Percentiles rank a stretch among this genome's conserved stretches.
Conservation (phyloP, 805 yeast genomes). For the Starmerella etchellsii region DNA sequence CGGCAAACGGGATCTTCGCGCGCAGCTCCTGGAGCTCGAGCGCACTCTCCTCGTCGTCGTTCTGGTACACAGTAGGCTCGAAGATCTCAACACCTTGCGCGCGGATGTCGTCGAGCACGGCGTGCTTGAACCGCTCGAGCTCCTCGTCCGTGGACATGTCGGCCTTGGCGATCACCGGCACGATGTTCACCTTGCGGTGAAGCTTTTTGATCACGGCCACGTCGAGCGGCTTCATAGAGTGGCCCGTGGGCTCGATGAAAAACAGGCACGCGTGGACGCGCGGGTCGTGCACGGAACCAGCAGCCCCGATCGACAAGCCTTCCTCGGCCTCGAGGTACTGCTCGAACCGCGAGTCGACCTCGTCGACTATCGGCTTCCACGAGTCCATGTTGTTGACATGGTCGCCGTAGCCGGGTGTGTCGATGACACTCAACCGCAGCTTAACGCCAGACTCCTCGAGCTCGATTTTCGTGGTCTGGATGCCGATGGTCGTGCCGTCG, state of each 20-base stretch:
- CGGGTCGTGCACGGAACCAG: constrained; percentile 44
- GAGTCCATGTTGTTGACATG: constrained; percentile 63
- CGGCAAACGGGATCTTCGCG: constrained; percentile 76
- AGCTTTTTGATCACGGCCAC: constrained; percentile 75
- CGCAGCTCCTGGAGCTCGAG: constrained; percentile 53
- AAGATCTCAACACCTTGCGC: constrained; percentile 65
- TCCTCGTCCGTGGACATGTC: constrained; percentile 88
- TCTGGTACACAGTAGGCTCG: constrained; percentile 62
- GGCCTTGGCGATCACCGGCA: constrained; percentile 89
- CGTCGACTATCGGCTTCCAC: constrained; percentile 87
- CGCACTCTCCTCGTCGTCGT: constrained; percentile 74
- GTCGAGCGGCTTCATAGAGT: constrained; percentile 77
- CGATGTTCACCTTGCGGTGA: constrained; percentile 81
- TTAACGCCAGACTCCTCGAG: constrained; percentile 91
- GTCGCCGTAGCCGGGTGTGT: constrained; percentile 92
- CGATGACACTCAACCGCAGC: constrained; percentile 68
- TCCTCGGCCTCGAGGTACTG: constrained; percentile 81
- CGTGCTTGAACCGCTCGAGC: constrained; percentile 56
- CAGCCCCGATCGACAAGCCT: constrained; percentile 54
- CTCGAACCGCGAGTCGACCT: constrained; percentile 76
- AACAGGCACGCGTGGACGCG: constrained; percentile 88
- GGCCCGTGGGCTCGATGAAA: constrained; percentile 96
- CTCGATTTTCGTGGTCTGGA: constrained; percentile 50
- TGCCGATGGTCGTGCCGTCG: constrained; percentile 28
- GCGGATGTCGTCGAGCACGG: constrained; percentile 64